Percentiles rank a stretch among this genome's conserved stretches.
phyloP scores from a whole-genome alignment of 2,329 filamentous ascomycete species.

The Trichoderma sp. region DNA sequence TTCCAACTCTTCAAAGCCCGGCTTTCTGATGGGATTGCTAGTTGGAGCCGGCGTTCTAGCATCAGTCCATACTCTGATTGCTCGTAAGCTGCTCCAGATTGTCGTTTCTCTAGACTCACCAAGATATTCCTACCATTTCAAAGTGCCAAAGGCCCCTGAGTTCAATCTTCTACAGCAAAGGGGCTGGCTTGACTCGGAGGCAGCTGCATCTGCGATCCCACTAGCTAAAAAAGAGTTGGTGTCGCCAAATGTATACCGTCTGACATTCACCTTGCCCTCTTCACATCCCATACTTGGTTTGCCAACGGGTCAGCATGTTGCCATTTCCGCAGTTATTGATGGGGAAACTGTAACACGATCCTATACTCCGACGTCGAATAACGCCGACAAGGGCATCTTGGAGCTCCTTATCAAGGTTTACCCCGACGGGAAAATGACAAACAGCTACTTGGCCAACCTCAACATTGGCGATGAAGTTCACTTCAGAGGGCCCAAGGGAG shows the following conservation, averaged over 20 bases:
- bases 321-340: background rate
- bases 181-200: background rate
- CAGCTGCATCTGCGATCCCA: background rate
- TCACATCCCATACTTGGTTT: background rate
- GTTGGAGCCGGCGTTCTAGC: background rate
- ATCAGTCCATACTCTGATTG: background rate
- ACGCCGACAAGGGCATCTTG: conserved; percentile 44
- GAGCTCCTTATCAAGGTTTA: conserved; percentile 54
- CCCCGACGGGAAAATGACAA: conserved; percentile 46
- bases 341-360: conserved; percentile 56
- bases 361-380: conserved; percentile 72
- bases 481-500: conserved; percentile 55
- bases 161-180: background rate
- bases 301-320: background rate
- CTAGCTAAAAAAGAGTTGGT: background rate
- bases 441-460: conserved; percentile 41
- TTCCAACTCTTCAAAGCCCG: background rate
- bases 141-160: background rate
- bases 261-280: background rate
- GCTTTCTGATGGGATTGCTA: background rate
- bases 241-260: background rate
- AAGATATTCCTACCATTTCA: background rate
- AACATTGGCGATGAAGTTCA: conserved; percentile 47
- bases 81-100: background rate
- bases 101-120: background rate